phyloP scores from a whole-genome alignment of 371 early-diverging fungal genomes.

The Zychaea mexicana region DNA sequence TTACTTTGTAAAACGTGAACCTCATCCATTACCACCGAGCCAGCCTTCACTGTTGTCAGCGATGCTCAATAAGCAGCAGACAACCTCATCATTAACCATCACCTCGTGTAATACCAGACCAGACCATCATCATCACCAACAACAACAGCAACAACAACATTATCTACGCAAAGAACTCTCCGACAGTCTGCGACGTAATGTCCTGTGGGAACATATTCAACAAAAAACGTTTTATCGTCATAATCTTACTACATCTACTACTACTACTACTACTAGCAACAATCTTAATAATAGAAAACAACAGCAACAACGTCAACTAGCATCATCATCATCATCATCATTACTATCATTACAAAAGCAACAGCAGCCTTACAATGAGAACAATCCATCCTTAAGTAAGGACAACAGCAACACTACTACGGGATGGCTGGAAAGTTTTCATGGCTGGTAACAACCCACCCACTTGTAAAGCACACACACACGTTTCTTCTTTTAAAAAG shows the following conservation, averaged over 20 bases:
- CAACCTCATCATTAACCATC: neutral
- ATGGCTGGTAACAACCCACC: conserved; percentile 24
- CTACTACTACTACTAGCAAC: neutral
- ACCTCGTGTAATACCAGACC: conserved; percentile 6
- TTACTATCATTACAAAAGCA: conserved; percentile 7
- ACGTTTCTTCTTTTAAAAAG: too few species aligned
- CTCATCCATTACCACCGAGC: conserved; percentile 12
- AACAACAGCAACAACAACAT: conserved; percentile 12
- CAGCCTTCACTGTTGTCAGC: conserved; percentile 23
- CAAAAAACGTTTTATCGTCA: conserved; percentile 23
- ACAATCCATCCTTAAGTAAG: conserved; percentile 16
- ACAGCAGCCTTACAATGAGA: neutral
- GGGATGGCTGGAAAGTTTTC: conserved; percentile 29
- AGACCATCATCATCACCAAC: conserved; percentile 7
- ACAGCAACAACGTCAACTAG: neutral
- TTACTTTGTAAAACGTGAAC: conserved; percentile 20
- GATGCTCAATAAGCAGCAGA: conserved; percentile 12
- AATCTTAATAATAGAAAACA: conserved; percentile 6
- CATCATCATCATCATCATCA: too few species aligned
- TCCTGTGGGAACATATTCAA: conserved; percentile 32
- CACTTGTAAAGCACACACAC: too few species aligned
- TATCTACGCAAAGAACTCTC: conserved; percentile 23
- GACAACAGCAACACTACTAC: neutral
- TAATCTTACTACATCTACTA: neutral
- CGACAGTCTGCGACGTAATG: conserved; percentile 26